phyloP scores from a whole-genome alignment of 2,329 filamentous ascomycete genomes.

The Torrubiella hemipterigena region DNA sequence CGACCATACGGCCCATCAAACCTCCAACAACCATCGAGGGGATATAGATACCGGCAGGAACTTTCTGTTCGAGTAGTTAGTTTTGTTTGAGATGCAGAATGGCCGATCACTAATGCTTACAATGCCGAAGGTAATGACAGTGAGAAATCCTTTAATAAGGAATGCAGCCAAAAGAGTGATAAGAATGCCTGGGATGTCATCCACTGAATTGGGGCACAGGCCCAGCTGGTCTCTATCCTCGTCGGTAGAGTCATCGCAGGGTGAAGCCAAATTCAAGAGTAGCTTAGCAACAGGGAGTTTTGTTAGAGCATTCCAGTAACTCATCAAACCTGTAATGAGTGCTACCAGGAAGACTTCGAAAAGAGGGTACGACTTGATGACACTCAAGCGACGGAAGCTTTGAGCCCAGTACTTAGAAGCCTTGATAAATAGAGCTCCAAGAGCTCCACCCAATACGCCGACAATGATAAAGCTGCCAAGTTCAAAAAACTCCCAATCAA shows the following conservation, averaged over 20 bases:
- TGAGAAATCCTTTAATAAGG: conserved; percentile 79
- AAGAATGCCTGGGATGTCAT: conserved; percentile 71
- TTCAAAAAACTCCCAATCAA: conserved; percentile 93
- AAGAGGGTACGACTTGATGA: conserved; percentile 75
- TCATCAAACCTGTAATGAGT: conserved; percentile 67
- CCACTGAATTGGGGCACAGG: conserved; percentile 59
- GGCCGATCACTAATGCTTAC: too few species aligned
- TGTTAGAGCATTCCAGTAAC: conserved; percentile 90
- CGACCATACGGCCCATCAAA: conserved; percentile 76
- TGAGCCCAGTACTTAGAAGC: conserved; percentile 82
- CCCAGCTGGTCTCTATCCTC: conserved; percentile 52
- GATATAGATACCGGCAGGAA: conserved; percentile 93
- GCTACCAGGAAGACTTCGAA: conserved; percentile 85
- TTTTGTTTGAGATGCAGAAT: conserved; percentile 10
- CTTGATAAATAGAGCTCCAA: conserved; percentile 93
- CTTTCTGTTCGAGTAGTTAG: conserved; percentile 42
- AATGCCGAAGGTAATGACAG: conserved; percentile 85
- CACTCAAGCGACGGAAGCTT: conserved; percentile 67
- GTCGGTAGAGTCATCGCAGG: conserved; percentile 58
- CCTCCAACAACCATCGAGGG: conserved; percentile 98
- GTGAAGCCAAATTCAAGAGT: conserved; percentile 79
- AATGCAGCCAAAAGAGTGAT: conserved; percentile 64
- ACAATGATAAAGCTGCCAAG: conserved; percentile 75
- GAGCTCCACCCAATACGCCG: conserved; percentile 70
- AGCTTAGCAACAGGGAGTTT: conserved; percentile 84